Evolutionary conservation across 148 eudicot genomes (phyloP), one percentile per base, ranked within the genome.

Genomic region (Limonium bicolor): DNA sequence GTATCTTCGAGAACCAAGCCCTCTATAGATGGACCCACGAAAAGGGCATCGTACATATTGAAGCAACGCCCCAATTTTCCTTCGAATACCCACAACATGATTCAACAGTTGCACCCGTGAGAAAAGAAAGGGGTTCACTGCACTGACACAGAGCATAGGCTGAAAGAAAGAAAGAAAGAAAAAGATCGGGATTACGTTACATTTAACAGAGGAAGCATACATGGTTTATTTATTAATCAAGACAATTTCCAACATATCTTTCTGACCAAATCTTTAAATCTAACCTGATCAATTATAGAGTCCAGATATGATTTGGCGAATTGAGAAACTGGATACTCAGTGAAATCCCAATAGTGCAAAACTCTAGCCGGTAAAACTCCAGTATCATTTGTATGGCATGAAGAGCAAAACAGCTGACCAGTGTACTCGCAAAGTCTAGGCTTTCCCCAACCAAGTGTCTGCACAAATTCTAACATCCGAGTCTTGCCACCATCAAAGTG

Each of bases 81-180:
- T 80, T 61, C 97, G 68, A 41, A 71, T 43, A 55, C 79, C 66
- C 26, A 72, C 74, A 41, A 84, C 80, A 63, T 72, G 81, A 66
- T 61, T 84, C 51, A 90, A 58, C 1, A 86, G 63, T 5, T 92
- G 86, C 21, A 90, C 95, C 62, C 76, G 78, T 5, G 95, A 66
- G 66, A 80, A 69, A 19, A 90, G 78, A 44, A 70, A 66, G 11
- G 97, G 95, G 57, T 90, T 90, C 36, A 77, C 84, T 4, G 97
- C 97, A 57, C 79, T 78, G 42, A 90, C 95, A 71, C 97, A 90
- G 22, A 90, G 87, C 97, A 90, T 84, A 48, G 97, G 97, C 97
- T 90, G 97, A 64, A 56, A 70, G 33, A 53, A 20, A 13, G 23
- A 61, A 39, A 27, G 22, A 12, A 43, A 18, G 30, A 29, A 29